A percentile compares a stretch with the other conserved stretches of the same genome.
Evolutionary conservation across 2,329 filamentous ascomycete genomes (phyloP).

Genomic region (Ascocoryne sarcoides): DNA sequence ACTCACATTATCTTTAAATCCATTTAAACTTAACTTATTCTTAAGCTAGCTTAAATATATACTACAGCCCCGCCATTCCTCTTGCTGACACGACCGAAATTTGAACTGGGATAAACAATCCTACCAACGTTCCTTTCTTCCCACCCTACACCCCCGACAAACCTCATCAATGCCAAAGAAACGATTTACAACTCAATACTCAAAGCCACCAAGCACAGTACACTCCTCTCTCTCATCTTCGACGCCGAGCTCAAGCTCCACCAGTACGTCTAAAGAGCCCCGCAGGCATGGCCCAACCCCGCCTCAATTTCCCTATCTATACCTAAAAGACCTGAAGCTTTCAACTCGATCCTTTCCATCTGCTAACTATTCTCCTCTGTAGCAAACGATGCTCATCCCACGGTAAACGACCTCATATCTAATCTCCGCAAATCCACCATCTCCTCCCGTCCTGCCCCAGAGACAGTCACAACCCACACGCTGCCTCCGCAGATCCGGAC

Average conservation of each 20-base stretch:
- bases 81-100: too few species aligned
- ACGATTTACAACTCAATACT: conserved; percentile 45
- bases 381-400: conserved; percentile 29
- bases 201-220: conserved; percentile 49
- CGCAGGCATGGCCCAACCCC: conserved; percentile 9
- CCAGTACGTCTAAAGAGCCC: conserved; percentile 21
- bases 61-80: too few species aligned
- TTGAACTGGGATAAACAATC: too few species aligned
- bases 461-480: conserved; percentile 33
- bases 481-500: conserved; percentile 50
- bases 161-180: conserved; percentile 51
- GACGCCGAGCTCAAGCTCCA: conserved; percentile 30
- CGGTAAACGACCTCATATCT: conserved; percentile 53
- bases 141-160: not conserved
- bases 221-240: conserved; percentile 44
- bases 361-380: conserved; percentile 6
- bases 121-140: too few species aligned
- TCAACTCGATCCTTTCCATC: not conserved
- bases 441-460: conserved; percentile 13
- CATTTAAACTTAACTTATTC: too few species aligned
- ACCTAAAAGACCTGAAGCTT: too few species aligned
- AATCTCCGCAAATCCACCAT: conserved; percentile 40
- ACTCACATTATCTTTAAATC: too few species aligned
- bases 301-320: conserved; percentile 1
- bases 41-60: too few species aligned